phyloP scores from a whole-genome alignment of 2,329 filamentous ascomycete genomes.

The Pyrenochaeta sp. region DNA sequence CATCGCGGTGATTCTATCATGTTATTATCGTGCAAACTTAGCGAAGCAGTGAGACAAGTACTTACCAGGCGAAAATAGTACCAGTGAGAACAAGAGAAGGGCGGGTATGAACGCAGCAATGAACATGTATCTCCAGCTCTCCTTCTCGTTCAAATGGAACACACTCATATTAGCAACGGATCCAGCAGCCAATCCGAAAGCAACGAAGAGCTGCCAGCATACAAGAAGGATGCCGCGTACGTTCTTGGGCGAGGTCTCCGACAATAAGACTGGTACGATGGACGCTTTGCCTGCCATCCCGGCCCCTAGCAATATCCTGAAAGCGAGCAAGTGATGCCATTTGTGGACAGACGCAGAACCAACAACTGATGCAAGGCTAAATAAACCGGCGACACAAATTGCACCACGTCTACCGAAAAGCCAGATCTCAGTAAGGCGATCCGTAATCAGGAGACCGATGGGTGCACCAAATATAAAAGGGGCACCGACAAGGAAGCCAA shows the following conservation, averaged over 20 bases:
- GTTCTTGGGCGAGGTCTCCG: background rate
- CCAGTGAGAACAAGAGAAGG: background rate
- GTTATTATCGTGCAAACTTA: background rate
- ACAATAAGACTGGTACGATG: background rate
- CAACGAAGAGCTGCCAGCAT: background rate
- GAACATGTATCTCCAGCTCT: background rate
- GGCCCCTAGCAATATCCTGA: background rate
- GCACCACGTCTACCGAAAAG: slow-evolving; percentile 1
- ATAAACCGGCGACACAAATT: background rate
- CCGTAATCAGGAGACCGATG: slow-evolving; percentile 5
- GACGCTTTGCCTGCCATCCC: background rate
- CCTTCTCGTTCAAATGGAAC: background rate
- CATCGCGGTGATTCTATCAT: slow-evolving; percentile 8
- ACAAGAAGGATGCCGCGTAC: background rate
- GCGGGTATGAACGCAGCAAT: background rate
- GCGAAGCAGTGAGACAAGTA: background rate
- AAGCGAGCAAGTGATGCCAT: background rate
- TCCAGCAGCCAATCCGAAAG: background rate
- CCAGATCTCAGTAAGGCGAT: background rate
- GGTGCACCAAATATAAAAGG: slow-evolving; percentile 7
- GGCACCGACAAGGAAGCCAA: slow-evolving; percentile 4
- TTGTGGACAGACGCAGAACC: background rate
- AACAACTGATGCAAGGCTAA: background rate
- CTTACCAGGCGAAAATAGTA: slow-evolving; percentile 7
- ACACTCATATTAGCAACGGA: background rate